Conservation (phyloP, 2,329 filamentous ascomycete genomes). For the Botryosphaeria agaves region DNA sequence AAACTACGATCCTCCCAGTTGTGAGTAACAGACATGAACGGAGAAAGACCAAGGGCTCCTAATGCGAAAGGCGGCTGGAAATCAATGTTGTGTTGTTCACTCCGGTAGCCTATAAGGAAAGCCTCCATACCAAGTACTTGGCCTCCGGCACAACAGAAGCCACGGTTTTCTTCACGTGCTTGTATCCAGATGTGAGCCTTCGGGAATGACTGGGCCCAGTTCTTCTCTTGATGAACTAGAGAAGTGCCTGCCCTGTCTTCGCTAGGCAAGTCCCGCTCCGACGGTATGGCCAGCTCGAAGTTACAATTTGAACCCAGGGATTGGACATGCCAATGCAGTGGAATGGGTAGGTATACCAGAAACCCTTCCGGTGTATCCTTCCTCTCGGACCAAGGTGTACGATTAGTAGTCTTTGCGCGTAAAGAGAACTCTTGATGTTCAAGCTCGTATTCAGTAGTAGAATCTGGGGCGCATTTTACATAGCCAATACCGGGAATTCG, state of each 20-base stretch:
- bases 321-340: constrained; percentile 35
- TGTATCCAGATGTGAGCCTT: constrained; percentile 25
- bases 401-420: constrained; percentile 18
- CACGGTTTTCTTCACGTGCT: constrained; percentile 12
- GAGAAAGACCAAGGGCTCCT: constrained; percentile 17
- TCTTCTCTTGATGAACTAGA: constrained; percentile 32
- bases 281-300: constrained; percentile 21
- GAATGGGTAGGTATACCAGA: constrained; percentile 27
- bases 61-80: constrained; percentile 28
- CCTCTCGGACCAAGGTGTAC: constrained; percentile 20
- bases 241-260: constrained; percentile 16
- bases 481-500: constrained; percentile 21
- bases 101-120: constrained; percentile 29
- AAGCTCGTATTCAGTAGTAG: constrained; percentile 19
- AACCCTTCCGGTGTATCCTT: constrained; percentile 26
- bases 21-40: constrained; percentile 23
- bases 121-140: constrained; percentile 24
- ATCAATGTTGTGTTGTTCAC: constrained; percentile 17
- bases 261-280: constrained; percentile 7
- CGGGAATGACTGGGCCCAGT: constrained; percentile 30
- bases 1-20: constrained; percentile 24
- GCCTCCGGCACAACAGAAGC: constrained; percentile 20
- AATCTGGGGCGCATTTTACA: constrained; percentile 18
- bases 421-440: constrained; percentile 20
- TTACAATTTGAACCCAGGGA: constrained; percentile 23